Evolutionary conservation across 1,284 basidiomycete species (phyloP), one percentile per base, ranked within the genome.

Genomic region (Ganoderma resinaceum): DNA sequence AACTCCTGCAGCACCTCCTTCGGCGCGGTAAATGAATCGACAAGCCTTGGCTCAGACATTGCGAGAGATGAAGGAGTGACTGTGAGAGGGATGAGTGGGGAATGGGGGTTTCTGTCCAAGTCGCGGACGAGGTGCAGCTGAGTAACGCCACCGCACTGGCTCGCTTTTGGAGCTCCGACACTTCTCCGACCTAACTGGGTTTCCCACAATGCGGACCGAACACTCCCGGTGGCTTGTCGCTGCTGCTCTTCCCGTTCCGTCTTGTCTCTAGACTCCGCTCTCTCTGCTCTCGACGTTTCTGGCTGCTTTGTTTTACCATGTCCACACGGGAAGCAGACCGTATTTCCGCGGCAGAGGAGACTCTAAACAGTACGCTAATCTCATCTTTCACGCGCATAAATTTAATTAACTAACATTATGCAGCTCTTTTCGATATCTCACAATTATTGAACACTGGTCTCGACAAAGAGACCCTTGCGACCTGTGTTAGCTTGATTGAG

Each of bases 1-100:
- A 98, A 98, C 82, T 99, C 98, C 81, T 96, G 89, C 40, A 99
- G 87, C 62, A 99, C 87, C 71, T 99, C 97, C 83, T 96, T 97
- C 9, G 97, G 96, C 53, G 89, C 96, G 63, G 96, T 95, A 81
- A 92, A 96, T 61, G 92, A 94, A 85, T 94, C 93, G 74, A 95
- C 87, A 70, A 94, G 68, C 59, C 77, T 75, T 62, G 80, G 78
- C 57, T 79, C 76, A 70, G 82, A 76, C 82, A 83, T 83, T 63
- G 61, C 71, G 62, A 70, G 60, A 26, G 53, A 69, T 23, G 14
- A 53, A 46, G 18, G 52, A 33, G 46, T 33, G 59, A 66, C 38
- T 38, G 42, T 42, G 65, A 40, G 49, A 62, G 46, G 26, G 26
- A 61, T 31, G 26, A 40, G 53, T 46, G 31, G 31, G 61, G 58